Percentiles rank a stretch among this genome's conserved stretches.
These are phyloP conservation scores for Eragrostis curvula DNA, from an alignment of 176 grass and related monocot genomes.

Conservation along the genomic window DNA sequence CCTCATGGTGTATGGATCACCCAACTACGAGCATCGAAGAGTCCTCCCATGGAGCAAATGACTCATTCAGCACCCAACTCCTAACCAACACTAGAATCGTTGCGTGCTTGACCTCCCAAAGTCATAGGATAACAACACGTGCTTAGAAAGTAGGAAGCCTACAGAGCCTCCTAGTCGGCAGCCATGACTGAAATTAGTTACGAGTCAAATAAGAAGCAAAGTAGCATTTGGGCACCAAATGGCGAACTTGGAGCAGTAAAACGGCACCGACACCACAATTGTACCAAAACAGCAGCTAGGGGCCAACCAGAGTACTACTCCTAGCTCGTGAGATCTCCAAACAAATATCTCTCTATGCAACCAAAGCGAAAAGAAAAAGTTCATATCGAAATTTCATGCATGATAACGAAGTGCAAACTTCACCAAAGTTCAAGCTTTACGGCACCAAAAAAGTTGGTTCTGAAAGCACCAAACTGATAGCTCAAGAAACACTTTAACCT, in stretches of 20 bases:
- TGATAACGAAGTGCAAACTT: slow-evolving; percentile 2
- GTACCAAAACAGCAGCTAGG: slow-evolving; percentile 26
- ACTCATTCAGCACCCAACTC: neutral
- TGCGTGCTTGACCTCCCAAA: slow-evolving; percentile 12
- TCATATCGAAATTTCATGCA: slow-evolving; percentile 22
- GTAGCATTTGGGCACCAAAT: slow-evolving; percentile 22
- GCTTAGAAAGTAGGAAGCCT: slow-evolving; percentile 32
- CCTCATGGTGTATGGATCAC: slow-evolving; percentile 23
- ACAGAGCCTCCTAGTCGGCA: slow-evolving; percentile 17
- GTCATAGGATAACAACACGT: neutral
- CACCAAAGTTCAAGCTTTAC: slow-evolving; percentile 11
- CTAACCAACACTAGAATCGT: slow-evolving; percentile 11
- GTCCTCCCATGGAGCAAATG: slow-evolving; percentile 23
- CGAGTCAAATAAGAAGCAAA: slow-evolving; percentile 22
- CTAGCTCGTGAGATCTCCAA: slow-evolving; percentile 22
- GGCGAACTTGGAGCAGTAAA: slow-evolving; percentile 12
- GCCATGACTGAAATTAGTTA: neutral
- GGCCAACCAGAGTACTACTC: slow-evolving; percentile 20
- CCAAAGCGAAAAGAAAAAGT: slow-evolving; percentile 23
- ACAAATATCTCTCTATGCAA: slow-evolving; percentile 17
- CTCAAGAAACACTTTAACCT: slow-evolving; percentile 11
- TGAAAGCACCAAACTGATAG: slow-evolving; percentile 24
- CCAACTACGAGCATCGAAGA: neutral
- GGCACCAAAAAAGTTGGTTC: slow-evolving; percentile 13
- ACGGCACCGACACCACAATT: slow-evolving; percentile 25